phyloP scores from a whole-genome alignment of 2,329 filamentous ascomycete genomes.

The Penicillium sp. region DNA sequence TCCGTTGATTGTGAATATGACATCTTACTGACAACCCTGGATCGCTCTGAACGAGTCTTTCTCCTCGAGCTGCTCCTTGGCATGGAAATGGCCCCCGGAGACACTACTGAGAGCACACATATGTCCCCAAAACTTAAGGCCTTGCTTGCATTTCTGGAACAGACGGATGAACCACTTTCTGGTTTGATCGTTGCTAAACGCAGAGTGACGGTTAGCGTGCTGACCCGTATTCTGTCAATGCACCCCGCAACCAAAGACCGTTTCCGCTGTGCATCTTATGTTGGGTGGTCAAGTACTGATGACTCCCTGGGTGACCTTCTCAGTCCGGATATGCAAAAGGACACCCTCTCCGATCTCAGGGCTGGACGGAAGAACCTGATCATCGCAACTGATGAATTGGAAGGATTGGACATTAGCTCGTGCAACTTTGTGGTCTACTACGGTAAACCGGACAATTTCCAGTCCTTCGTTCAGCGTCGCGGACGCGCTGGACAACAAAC shows the following conservation, averaged over 20 bases:
- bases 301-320: conserved; percentile 48
- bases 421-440: conserved; percentile 63
- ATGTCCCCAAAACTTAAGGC: conserved; percentile 56
- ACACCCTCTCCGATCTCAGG: conserved; percentile 52
- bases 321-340: conserved; percentile 45
- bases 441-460: conserved; percentile 56
- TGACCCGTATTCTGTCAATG: conserved; percentile 53
- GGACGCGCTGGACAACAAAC: conserved; percentile 58
- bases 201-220: conserved; percentile 55
- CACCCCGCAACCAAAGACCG: conserved; percentile 47
- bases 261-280: conserved; percentile 39
- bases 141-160: conserved; percentile 52
- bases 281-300: conserved; percentile 48
- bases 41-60: conserved; percentile 52
- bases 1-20: conserved; percentile 16
- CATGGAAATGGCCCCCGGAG: conserved; percentile 23
- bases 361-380: conserved; percentile 53
- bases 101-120: conserved; percentile 5
- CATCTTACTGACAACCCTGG: conserved; percentile 42
- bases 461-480: conserved; percentile 61
- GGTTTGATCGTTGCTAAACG: conserved; percentile 65
- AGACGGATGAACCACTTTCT: conserved; percentile 43
- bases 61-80: conserved; percentile 42
- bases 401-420: conserved; percentile 58
- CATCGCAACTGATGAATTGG: conserved; percentile 54